Conservation (phyloP, 495 filamentous ascomycete species). For the Podospora australis region DNA sequence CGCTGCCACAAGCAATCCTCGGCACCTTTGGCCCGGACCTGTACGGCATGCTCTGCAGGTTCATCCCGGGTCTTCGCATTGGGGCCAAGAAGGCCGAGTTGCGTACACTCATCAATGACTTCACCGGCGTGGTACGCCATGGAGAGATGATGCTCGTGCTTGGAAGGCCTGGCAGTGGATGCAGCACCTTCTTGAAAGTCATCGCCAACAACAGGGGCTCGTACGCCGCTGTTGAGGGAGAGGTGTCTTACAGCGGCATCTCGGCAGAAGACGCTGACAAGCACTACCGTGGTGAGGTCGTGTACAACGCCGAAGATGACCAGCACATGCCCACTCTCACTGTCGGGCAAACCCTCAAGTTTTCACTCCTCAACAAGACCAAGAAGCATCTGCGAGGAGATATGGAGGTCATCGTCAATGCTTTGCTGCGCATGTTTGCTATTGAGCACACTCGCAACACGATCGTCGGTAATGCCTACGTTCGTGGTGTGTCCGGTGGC, state of each 20-base stretch:
- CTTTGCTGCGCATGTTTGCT: conserved; percentile 72
- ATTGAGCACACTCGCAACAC: conserved; percentile 74
- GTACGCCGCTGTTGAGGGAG: conserved; percentile 62
- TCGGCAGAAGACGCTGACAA: conserved; percentile 60
- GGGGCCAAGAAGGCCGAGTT: conserved; percentile 34
- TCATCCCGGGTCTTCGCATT: conserved; percentile 56
- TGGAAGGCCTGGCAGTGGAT: conserved; percentile 73
- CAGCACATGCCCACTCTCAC: conserved; percentile 71
- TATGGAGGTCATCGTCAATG: conserved; percentile 61
- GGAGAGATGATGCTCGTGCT: conserved; percentile 80
- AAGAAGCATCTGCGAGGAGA: conserved; percentile 61
- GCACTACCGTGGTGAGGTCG: conserved; percentile 72
- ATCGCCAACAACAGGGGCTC: conserved; percentile 63
- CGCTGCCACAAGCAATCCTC: conserved; percentile 69
- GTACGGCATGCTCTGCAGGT: conserved; percentile 59
- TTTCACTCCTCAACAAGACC: conserved; percentile 79
- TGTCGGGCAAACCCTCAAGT: conserved; percentile 74
- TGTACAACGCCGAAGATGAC: conserved; percentile 79
- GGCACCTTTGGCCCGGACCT: conserved; percentile 81
- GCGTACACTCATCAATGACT: conserved; percentile 64
- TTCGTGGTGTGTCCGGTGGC: conserved; percentile 64
- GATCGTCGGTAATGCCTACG: conserved; percentile 75
- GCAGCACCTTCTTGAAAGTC: conserved; percentile 72
- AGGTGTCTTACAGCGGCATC: conserved; percentile 72
- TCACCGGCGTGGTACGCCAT: conserved; percentile 69